These are phyloP conservation scores for Anthracocystis panici-leucophaei DNA, from an alignment of 1,284 basidiomycete species.

Conservation along the genomic window DNA sequence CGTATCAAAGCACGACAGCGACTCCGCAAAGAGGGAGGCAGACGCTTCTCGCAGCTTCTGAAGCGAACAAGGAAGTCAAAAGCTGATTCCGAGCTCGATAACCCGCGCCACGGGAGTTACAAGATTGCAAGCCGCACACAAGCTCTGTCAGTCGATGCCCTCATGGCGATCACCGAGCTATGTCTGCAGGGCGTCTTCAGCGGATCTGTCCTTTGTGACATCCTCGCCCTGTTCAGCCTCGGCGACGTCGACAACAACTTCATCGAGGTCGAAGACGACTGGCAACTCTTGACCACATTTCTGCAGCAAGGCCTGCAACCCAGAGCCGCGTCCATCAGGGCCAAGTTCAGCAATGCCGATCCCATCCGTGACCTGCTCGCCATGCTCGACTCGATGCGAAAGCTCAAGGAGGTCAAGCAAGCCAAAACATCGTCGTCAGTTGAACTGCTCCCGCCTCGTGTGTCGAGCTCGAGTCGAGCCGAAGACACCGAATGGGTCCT, in stretches of 20 bases:
- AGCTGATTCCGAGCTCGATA: background rate
- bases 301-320: conserved; percentile 12
- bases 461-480: background rate
- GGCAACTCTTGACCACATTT: conserved; percentile 14
- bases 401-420: conserved; percentile 2
- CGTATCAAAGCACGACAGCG: background rate
- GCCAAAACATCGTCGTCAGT: background rate
- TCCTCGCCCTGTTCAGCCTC: conserved; percentile 24
- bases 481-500: conserved; percentile 15
- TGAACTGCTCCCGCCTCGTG: background rate
- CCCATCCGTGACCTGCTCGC: conserved; percentile 3
- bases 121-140: background rate
- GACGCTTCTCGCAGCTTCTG: background rate
- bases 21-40: background rate
- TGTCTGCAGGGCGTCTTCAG: conserved; percentile 20
- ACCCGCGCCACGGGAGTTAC: background rate
- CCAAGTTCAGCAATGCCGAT: conserved; percentile 2
- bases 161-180: conserved; percentile 19
- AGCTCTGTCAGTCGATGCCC: conserved; percentile 13
- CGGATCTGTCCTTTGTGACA: conserved; percentile 4
- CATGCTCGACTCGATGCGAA: conserved; percentile 12
- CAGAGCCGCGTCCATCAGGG: background rate
- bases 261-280: conserved; percentile 12
- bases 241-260: conserved; percentile 22
- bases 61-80: background rate